Conservation (phyloP, 2,329 filamentous ascomycete species). For the Fusarium sp. region DNA sequence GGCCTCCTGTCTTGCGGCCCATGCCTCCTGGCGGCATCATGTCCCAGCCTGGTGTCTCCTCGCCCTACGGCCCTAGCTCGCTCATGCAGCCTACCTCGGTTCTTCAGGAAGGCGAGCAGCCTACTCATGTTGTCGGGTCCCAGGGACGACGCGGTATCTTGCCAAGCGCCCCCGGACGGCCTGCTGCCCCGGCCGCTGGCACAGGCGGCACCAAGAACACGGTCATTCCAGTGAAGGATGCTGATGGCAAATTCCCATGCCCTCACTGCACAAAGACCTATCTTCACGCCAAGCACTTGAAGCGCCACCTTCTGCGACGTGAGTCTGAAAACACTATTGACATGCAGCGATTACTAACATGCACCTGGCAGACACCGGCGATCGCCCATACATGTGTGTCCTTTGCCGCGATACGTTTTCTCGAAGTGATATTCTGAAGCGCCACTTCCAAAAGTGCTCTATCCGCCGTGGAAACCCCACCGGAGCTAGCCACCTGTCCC, state of each 20-base stretch:
- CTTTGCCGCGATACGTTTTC: conserved; percentile 98
- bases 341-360: conserved; percentile 41
- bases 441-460: conserved; percentile 99
- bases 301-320: conserved; percentile 96
- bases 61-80: conserved; percentile 69
- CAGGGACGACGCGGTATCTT: conserved; percentile 92
- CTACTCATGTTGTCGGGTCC: conserved; percentile 93
- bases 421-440: conserved; percentile 96
- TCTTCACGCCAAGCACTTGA: conserved; percentile 95
- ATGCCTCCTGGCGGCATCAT: conserved; percentile 76
- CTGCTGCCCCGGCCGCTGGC: conserved; percentile 78
- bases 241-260: conserved; percentile 97
- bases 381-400: conserved; percentile 98
- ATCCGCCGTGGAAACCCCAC: conserved; percentile 96
- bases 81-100: conserved; percentile 68
- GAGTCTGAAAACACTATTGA: conserved; percentile 63
- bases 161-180: conserved; percentile 88
- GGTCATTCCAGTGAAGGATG: conserved; percentile 91
- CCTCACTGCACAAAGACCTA: conserved; percentile 99
- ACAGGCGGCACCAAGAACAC: conserved; percentile 79
- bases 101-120: conserved; percentile 69
- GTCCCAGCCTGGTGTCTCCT: conserved; percentile 66
- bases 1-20: conserved; percentile 72
- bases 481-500: conserved; percentile 91
- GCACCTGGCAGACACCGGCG: conserved; percentile 81